phyloP scores from a whole-genome alignment of 2,329 filamentous ascomycete genomes.

The Aspergillus tanneri region DNA sequence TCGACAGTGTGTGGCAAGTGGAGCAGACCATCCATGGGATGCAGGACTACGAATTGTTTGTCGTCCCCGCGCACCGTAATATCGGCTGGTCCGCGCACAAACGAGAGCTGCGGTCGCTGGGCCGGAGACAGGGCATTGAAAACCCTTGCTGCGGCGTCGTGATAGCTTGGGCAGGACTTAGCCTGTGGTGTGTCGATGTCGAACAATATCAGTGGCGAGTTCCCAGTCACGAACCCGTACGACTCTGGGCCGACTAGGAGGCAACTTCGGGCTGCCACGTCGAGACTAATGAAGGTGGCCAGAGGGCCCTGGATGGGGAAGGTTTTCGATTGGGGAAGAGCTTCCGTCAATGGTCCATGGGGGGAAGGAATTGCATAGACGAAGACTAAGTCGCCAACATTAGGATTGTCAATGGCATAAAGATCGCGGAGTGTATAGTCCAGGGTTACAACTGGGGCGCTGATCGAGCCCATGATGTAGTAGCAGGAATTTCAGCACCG shows the following conservation, averaged over 20 bases:
- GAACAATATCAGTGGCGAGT: neutral
- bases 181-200: neutral
- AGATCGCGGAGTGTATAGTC: conserved; percentile 9
- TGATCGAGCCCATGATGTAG: no score
- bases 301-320: conserved; percentile 3
- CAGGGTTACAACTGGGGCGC: neutral
- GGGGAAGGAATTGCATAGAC: neutral
- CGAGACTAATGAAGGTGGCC: neutral
- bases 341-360: neutral
- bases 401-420: neutral
- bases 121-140: neutral
- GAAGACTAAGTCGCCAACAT: neutral
- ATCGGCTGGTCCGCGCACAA: neutral
- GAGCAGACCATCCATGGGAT: neutral
- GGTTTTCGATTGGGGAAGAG: neutral
- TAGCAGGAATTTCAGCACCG: no score
- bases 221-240: neutral
- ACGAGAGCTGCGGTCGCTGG: neutral
- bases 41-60: no score
- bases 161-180: neutral
- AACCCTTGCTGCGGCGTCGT: neutral
- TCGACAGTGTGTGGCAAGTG: neutral
- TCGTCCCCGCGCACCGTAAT: no score
- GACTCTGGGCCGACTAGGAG: neutral
- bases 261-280: neutral